Percentiles rank a stretch among this genome's conserved stretches.
Evolutionary conservation across 2,329 filamentous ascomycete species (phyloP).

Genomic region (Xylaria sp.): DNA sequence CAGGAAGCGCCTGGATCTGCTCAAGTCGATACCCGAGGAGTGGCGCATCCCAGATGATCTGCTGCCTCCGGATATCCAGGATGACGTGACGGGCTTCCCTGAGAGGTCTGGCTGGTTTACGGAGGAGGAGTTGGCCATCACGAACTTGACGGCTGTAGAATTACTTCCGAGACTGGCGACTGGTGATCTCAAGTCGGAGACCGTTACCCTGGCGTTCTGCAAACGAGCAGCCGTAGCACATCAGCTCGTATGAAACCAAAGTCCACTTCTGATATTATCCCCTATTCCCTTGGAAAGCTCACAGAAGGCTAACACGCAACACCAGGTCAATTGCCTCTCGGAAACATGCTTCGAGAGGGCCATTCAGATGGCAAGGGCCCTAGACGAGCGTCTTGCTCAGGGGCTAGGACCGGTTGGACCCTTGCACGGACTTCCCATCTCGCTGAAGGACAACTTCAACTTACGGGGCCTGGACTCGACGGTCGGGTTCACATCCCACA

Average conservation of each 20-base stretch:
- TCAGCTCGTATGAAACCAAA: slow-evolving; percentile 28
- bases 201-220: slow-evolving; percentile 36
- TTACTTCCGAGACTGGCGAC: slow-evolving; percentile 34
- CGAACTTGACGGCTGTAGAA: slow-evolving; percentile 31
- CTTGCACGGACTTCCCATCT: slow-evolving; percentile 59
- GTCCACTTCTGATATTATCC: neutral
- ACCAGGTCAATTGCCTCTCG: slow-evolving; percentile 44
- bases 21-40: slow-evolving; percentile 49
- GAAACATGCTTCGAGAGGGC: slow-evolving; percentile 53
- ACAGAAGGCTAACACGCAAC: slow-evolving; percentile 6
- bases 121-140: slow-evolving; percentile 36
- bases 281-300: neutral
- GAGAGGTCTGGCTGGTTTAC: slow-evolving; percentile 55
- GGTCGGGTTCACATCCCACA: slow-evolving; percentile 58
- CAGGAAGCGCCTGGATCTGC: slow-evolving; percentile 40
- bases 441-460: slow-evolving; percentile 68
- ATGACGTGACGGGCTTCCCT: slow-evolving; percentile 54
- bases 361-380: slow-evolving; percentile 40
- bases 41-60: slow-evolving; percentile 51
- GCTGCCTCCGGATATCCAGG: slow-evolving; percentile 48
- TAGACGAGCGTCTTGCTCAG: slow-evolving; percentile 46
- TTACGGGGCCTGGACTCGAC: slow-evolving; percentile 55
- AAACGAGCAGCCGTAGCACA: slow-evolving; percentile 37
- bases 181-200: slow-evolving; percentile 35
- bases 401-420: slow-evolving; percentile 51